A percentile compares a stretch with the other conserved stretches of the same genome.
phyloP scores from a whole-genome alignment of 2,329 filamentous ascomycete species.

The Mycosphaerella arachidis region DNA sequence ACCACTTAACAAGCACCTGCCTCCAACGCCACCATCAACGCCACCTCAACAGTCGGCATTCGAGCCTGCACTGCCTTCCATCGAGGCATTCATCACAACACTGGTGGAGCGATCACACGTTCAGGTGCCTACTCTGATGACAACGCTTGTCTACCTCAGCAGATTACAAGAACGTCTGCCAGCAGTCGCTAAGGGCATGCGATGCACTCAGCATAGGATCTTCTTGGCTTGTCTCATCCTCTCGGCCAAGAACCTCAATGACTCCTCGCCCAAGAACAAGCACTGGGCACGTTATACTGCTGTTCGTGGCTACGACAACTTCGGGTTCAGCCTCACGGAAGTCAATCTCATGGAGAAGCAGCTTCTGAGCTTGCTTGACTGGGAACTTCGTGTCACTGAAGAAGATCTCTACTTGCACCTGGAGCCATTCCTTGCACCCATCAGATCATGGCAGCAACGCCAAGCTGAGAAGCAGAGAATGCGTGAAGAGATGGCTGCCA shows the following conservation, averaged over 20 bases:
- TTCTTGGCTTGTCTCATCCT: slow-evolving; percentile 83
- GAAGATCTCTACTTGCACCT: slow-evolving; percentile 83
- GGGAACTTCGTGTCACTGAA: slow-evolving; percentile 82
- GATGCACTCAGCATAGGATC: slow-evolving; percentile 95
- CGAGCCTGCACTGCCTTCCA: slow-evolving; percentile 60
- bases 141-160: slow-evolving; percentile 86
- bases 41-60: slow-evolving; percentile 49
- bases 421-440: slow-evolving; percentile 81
- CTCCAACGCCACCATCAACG: slow-evolving; percentile 57
- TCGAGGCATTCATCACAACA: slow-evolving; percentile 88
- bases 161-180: slow-evolving; percentile 80
- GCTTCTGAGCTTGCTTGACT: slow-evolving; percentile 87
- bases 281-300: slow-evolving; percentile 95
- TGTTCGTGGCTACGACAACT: slow-evolving; percentile 67
- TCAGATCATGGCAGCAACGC: slow-evolving; percentile 58
- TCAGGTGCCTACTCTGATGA: slow-evolving; percentile 96
- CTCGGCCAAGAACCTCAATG: slow-evolving; percentile 95
- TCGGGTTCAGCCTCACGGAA: slow-evolving; percentile 90
- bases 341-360: slow-evolving; percentile 99
- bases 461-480: slow-evolving; percentile 50
- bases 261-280: slow-evolving; percentile 99
- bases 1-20: slow-evolving; percentile 44
- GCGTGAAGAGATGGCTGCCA: slow-evolving; percentile 36
- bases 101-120: slow-evolving; percentile 91
- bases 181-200: slow-evolving; percentile 90